A percentile compares a stretch with the other conserved stretches of the same genome.
These are phyloP conservation scores for Beauveria medogensis DNA, from an alignment of 2,329 filamentous ascomycete species.

Conservation along the genomic window DNA sequence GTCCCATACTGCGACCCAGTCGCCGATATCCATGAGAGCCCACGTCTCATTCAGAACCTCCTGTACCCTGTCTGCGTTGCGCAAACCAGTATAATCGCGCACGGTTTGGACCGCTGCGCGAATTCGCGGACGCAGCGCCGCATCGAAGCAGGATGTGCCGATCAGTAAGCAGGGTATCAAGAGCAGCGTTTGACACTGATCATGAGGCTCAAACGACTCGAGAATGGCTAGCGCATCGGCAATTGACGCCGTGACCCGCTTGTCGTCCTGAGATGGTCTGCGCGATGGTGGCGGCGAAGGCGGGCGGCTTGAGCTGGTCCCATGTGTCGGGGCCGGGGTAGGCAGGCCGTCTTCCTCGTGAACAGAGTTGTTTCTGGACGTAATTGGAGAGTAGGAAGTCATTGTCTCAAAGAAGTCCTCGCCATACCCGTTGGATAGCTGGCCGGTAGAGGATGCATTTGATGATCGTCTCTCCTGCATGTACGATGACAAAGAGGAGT, in stretches of 20 bases:
- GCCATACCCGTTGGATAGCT: background rate
- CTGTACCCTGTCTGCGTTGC: conserved; percentile 46
- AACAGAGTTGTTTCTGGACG: conserved; percentile 32
- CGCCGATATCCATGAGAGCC: conserved; percentile 48
- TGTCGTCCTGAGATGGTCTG: conserved; percentile 40
- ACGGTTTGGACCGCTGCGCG: conserved; percentile 41
- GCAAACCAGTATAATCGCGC: conserved; percentile 50
- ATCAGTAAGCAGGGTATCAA: conserved; percentile 54
- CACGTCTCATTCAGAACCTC: conserved; percentile 52
- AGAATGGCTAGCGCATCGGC: conserved; percentile 49
- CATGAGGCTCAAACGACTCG: conserved; percentile 46
- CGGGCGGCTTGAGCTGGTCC: conserved; percentile 15
- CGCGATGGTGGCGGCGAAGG: conserved; percentile 39
- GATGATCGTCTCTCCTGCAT: conserved; percentile 14
- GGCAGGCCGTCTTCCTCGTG: conserved; percentile 27
- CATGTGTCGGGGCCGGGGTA: background rate
- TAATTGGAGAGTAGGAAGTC: conserved; percentile 25
- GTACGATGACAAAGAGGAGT: conserved; percentile 16
- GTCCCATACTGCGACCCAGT: conserved; percentile 55
- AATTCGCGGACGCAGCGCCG: conserved; percentile 43
- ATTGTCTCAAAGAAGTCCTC: background rate
- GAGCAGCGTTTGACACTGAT: conserved; percentile 51
- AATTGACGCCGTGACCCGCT: conserved; percentile 45
- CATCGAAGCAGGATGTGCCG: conserved; percentile 50
- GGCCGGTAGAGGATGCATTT: conserved; percentile 11